These are phyloP conservation scores for Solanum hybrid DNA, from an alignment of 305 asterid species.

Conservation along the genomic window DNA sequence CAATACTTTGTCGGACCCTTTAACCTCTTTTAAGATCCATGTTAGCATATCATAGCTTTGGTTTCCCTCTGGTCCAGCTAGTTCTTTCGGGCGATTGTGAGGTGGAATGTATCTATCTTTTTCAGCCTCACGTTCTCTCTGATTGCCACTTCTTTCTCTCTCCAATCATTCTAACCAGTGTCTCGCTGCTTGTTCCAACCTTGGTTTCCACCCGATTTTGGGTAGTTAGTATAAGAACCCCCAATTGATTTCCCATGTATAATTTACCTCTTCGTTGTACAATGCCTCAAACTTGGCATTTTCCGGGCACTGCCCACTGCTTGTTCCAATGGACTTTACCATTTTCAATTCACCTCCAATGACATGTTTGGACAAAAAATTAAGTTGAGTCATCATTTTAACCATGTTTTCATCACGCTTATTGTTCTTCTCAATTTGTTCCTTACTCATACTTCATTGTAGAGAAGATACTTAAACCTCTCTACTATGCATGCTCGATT, in stretches of 20 bases:
- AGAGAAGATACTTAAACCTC: neutral
- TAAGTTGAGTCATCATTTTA: neutral
- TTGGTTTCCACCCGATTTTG: neutral
- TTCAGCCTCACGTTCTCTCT: neutral
- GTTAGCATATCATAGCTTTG: neutral
- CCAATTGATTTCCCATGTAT: neutral
- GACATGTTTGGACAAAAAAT: neutral
- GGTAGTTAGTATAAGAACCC: neutral
- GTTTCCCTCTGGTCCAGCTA: neutral
- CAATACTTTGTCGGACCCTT: neutral
- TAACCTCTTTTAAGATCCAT: neutral
- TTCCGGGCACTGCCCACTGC: neutral
- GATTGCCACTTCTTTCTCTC: neutral
- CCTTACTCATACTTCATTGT: neutral
- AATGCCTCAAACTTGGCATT: neutral
- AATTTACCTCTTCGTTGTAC: neutral
- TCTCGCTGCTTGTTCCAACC: neutral
- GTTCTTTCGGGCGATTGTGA: neutral
- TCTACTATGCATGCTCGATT: neutral
- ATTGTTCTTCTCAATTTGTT: too few relatives aligned
- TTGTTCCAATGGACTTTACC: neutral
- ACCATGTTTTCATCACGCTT: neutral
- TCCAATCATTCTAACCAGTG: neutral
- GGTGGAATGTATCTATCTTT: neutral
- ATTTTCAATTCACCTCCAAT: neutral